Percentiles rank a stretch among this genome's conserved stretches.
phyloP scores from a whole-genome alignment of 2,329 filamentous ascomycete genomes.

The Cercospora sp. region DNA sequence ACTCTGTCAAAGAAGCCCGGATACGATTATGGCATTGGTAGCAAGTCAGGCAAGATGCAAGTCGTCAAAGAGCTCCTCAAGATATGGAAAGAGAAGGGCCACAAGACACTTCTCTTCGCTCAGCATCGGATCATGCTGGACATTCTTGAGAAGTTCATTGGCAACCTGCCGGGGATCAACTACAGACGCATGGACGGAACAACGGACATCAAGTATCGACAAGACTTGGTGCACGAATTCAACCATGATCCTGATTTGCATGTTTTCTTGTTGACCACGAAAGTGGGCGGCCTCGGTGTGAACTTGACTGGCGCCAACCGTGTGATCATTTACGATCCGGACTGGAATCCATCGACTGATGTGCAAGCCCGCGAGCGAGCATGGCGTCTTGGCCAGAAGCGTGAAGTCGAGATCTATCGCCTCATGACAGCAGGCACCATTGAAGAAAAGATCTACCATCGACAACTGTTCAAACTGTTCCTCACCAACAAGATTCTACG shows the following conservation, averaged over 20 bases:
- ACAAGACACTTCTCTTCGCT: slow-evolving; percentile 90
- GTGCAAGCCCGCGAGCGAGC: slow-evolving; percentile 92
- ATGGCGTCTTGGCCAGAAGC: slow-evolving; percentile 93
- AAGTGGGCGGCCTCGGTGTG: slow-evolving; percentile 89
- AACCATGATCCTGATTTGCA: slow-evolving; percentile 78
- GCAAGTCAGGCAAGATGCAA: slow-evolving; percentile 92
- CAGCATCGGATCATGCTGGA: slow-evolving; percentile 95
- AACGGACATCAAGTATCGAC: slow-evolving; percentile 84
- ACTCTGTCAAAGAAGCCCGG: slow-evolving; percentile 58
- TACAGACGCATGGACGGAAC: slow-evolving; percentile 92
- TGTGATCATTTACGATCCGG: slow-evolving; percentile 97
- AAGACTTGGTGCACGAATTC: slow-evolving; percentile 87
- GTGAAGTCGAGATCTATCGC: slow-evolving; percentile 92
- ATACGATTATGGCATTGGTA: slow-evolving; percentile 75
- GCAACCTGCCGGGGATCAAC: slow-evolving; percentile 65
- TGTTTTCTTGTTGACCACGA: slow-evolving; percentile 91
- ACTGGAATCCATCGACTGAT: slow-evolving; percentile 98
- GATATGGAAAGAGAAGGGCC: slow-evolving; percentile 87
- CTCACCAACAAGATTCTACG: slow-evolving; percentile 93
- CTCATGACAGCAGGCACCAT: slow-evolving; percentile 98
- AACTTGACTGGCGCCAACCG: slow-evolving; percentile 93
- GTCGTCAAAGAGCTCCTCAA: slow-evolving; percentile 84
- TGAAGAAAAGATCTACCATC: slow-evolving; percentile 98
- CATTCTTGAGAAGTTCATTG: slow-evolving; percentile 82
- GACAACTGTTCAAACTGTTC: slow-evolving; percentile 98